Base-by-base conservation (phyloP, 495 filamentous ascomycete species). In the Letharia lupina region DNA sequence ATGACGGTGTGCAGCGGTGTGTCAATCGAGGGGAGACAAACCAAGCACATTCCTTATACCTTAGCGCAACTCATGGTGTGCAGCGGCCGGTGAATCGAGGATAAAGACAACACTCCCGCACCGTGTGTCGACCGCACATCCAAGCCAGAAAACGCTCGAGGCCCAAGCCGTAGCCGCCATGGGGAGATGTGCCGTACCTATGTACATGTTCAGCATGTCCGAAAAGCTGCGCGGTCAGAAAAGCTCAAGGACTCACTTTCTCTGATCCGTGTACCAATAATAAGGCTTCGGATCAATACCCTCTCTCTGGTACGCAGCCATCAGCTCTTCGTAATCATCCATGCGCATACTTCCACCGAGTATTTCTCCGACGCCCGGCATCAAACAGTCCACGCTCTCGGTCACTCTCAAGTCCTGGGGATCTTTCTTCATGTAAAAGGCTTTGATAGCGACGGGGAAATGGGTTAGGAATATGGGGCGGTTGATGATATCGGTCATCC, bases 371-470 rank as follows among this genome's bases (percentile, higher is more conserved):
- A 98, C 93, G 69, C 91, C 91, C 1, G 93, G 93, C 92, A 98
- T 97, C 68, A 99, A 78, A 59, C 91, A 90, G 72, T 99, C 94
- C 2, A 98, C 95, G 68, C 88, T 93, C 82, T 99, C 94, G 1
- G 94, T 99, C 45, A 96, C 90, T n/a, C 93, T 85, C 60, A 78
- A 80, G 73, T 98, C 94, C 20, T 83, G 74, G 16, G 80, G 80
- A 66, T 93, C 94, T 78, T 91, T 95, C 82, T 91, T 91, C 94
- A 99, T 99, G 80, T 99, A 99, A 78, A 99, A 99, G 6, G 94
- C 90, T 84, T 99, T 99, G 83, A 99, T 95, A 77, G 93, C 90
- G 44, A 87, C 88, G 2, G 94, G 94, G 84, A 99, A 99, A 78
- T 96, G 91, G 8, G 93, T 98, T 20, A 99, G 81, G 80, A 99